A percentile compares a stretch with the other conserved stretches of the same genome.
phyloP scores from a whole-genome alignment of 2,329 filamentous ascomycete genomes.

The Fusarium globosum region DNA sequence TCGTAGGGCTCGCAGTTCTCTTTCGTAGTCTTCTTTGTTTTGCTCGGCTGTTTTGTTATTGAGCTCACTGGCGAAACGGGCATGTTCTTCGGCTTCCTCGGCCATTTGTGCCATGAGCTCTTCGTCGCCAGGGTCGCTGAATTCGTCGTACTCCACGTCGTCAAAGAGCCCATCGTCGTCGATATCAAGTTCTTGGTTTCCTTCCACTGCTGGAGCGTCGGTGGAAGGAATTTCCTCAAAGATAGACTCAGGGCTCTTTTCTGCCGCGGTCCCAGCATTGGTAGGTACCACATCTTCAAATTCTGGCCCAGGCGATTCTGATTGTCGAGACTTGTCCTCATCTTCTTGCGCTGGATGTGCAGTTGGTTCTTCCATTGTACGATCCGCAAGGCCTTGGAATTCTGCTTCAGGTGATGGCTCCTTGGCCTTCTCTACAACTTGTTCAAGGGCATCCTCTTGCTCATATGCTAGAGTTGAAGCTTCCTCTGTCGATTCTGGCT shows the following conservation, averaged over 20 bases:
- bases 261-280: conserved; percentile 17
- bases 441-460: not conserved
- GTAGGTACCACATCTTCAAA: conserved; percentile 52
- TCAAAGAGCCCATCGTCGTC: conserved; percentile 58
- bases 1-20: conserved; percentile 85
- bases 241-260: conserved; percentile 22
- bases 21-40: conserved; percentile 83
- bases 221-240: conserved; percentile 29
- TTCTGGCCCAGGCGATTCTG: conserved; percentile 51
- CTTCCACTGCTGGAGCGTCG: not conserved
- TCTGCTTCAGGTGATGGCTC: not conserved
- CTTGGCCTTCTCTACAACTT: not conserved
- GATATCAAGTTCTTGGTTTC: conserved; percentile 15
- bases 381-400: conserved; percentile 7
- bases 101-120: conserved; percentile 88
- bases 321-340: conserved; percentile 42
- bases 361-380: not conserved
- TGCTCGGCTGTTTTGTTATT: conserved; percentile 79
- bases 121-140: conserved; percentile 91
- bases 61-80: conserved; percentile 87
- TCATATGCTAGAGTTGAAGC: not conserved
- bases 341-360: not conserved
- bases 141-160: conserved; percentile 76
- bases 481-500: not conserved
- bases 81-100: conserved; percentile 92